These are phyloP conservation scores for Aspergillus sp. DNA, from an alignment of 2,329 filamentous ascomycete genomes.

Conservation along the genomic window DNA sequence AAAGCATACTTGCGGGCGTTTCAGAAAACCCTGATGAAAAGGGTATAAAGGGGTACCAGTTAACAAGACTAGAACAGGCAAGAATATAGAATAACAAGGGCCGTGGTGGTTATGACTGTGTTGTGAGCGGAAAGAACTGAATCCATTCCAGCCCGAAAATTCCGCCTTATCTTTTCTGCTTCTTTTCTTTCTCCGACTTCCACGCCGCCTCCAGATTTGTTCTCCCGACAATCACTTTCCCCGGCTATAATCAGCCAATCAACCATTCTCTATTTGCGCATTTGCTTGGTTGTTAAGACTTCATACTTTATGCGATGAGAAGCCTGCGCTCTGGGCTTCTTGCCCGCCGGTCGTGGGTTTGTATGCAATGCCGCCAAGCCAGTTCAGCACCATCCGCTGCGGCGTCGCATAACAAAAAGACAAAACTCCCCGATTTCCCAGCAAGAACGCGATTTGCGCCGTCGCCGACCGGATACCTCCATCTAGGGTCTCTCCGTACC, in stretches of 20 bases:
- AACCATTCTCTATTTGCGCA: not conserved
- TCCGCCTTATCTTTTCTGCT: slow-evolving; percentile 12
- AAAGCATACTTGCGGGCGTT: slow-evolving; percentile 17
- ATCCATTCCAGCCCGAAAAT: slow-evolving; percentile 10
- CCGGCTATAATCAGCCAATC: not conserved
- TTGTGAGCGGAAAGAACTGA: not conserved
- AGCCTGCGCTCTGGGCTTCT: slow-evolving; percentile 23
- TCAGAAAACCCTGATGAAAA: not conserved
- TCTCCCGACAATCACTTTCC: not conserved
- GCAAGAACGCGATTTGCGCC: slow-evolving; percentile 87
- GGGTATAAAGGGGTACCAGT: not conserved
- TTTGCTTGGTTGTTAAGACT: not conserved
- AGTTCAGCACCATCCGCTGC: slow-evolving; percentile 29
- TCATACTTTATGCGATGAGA: slow-evolving; percentile 26
- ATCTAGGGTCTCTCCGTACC: slow-evolving; percentile 86
- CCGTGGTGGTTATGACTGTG: not conserved
- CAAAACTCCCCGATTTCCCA: slow-evolving; percentile 52
- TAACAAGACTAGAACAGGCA: not conserved
- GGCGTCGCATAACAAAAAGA: slow-evolving; percentile 32
- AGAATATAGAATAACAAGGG: not conserved
- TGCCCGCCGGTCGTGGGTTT: slow-evolving; percentile 36
- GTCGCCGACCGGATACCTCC: slow-evolving; percentile 90
- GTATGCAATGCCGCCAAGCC: slow-evolving; percentile 34
- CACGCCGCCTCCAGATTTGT: slow-evolving; percentile 5
- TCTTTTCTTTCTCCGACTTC: slow-evolving; percentile 13